Evolutionary conservation across 768 basidiomycete species (phyloP).

Genomic region (Podaxis sp.): DNA sequence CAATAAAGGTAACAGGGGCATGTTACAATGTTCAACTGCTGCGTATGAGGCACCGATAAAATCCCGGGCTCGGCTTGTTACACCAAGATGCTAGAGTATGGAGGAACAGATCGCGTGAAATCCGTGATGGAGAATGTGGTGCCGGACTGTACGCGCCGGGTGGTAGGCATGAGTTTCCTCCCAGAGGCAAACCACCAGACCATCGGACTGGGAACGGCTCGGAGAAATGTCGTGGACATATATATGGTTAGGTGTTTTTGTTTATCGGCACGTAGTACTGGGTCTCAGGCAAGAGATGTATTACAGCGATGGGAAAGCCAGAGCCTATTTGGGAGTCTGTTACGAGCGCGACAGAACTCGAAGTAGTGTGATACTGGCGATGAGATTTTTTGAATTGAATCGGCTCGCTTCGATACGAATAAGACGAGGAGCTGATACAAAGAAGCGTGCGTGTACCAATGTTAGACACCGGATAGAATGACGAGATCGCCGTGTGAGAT

Average conservation of each 20-base stretch:
- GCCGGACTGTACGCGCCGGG: neutral
- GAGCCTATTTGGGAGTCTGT: neutral
- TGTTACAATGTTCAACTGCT: neutral
- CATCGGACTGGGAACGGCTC: slow-evolving; percentile 4
- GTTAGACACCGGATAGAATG: neutral
- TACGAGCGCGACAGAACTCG: slow-evolving; percentile 1
- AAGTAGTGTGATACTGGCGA: slow-evolving; percentile 1
- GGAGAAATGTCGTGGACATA: slow-evolving; percentile 11
- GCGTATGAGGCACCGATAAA: neutral
- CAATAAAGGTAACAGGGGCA: neutral
- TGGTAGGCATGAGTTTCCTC: neutral
- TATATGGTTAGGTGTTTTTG: neutral
- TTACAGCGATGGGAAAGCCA: slow-evolving; percentile 4
- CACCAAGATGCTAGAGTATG: neutral
- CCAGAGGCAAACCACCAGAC: neutral
- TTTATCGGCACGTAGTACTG: slow-evolving; percentile 7
- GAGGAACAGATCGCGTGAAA: neutral
- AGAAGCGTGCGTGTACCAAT: neutral
- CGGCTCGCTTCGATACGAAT: slow-evolving; percentile 5
- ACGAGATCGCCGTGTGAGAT: slow-evolving; percentile 6
- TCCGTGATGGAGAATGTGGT: neutral
- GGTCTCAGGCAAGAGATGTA: neutral
- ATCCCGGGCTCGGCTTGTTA: neutral
- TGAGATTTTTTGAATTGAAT: slow-evolving; percentile 3
- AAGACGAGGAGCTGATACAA: neutral